phyloP scores from a whole-genome alignment of 2,329 filamentous ascomycete species.

The Penicillium sp. region DNA sequence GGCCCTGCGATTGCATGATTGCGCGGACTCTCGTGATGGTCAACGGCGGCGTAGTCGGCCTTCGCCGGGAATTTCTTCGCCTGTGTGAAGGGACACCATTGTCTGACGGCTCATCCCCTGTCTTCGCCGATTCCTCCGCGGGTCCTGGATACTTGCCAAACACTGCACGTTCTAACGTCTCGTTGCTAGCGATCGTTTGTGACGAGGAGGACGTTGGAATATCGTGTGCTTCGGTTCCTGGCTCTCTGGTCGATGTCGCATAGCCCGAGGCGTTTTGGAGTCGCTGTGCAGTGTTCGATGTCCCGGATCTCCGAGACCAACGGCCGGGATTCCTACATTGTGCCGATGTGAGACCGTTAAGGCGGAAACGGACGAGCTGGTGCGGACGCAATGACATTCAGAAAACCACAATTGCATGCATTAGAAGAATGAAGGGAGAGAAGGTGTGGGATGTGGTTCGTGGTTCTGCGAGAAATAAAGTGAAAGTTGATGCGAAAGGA shows the following conservation, averaged over 20 bases:
- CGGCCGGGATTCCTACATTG: slow-evolving; percentile 18
- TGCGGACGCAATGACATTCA: slow-evolving; percentile 37
- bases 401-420: slow-evolving; percentile 22
- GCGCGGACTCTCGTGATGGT: neutral
- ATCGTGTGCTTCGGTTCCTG: neutral
- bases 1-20: neutral
- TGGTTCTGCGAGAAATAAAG: neutral
- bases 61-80: neutral
- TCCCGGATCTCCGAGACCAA: slow-evolving; percentile 18
- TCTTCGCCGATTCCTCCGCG: neutral
- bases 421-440: slow-evolving; percentile 6
- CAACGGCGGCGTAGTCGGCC: neutral
- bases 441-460: neutral
- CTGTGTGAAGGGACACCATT: neutral
- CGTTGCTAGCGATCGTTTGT: neutral
- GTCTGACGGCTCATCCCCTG: neutral
- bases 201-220: neutral
- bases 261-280: slow-evolving; percentile 8
- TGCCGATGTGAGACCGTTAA: slow-evolving; percentile 25
- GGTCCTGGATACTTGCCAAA: neutral
- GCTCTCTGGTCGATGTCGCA: slow-evolving; percentile 2
- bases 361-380: slow-evolving; percentile 27
- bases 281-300: slow-evolving; percentile 10
- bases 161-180: neutral
- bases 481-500: slow-evolving; percentile 8